phyloP scores from a whole-genome alignment of 768 basidiomycete genomes.

The Suillus plorans region DNA sequence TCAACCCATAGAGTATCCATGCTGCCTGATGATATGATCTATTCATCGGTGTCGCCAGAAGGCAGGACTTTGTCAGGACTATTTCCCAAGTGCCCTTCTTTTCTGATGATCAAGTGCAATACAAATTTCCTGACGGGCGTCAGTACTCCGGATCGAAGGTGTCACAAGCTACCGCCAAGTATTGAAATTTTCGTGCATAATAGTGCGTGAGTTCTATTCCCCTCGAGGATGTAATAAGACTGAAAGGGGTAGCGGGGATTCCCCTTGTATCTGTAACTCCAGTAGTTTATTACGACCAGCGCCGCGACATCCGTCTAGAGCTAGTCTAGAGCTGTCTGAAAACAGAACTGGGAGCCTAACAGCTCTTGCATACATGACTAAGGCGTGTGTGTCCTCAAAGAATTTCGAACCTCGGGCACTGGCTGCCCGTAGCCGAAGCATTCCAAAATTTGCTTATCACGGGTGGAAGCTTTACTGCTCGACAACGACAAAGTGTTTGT shows the following conservation, averaged over 20 bases:
- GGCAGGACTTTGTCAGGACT: neutral
- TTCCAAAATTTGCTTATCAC: neutral
- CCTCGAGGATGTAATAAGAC: neutral
- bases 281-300: neutral
- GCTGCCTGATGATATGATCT: neutral
- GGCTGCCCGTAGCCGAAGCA: slow-evolving; percentile 4
- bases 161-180: neutral
- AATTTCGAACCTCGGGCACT: neutral
- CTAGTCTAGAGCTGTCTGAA: neutral
- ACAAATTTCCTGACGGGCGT: neutral
- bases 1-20: neutral
- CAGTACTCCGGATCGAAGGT: neutral
- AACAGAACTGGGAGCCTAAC: neutral
- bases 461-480: neutral
- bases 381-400: neutral
- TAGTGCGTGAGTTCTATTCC: neutral
- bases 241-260: slow-evolving; percentile 2
- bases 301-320: neutral
- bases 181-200: neutral
- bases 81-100: neutral
- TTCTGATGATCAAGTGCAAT: neutral
- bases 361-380: neutral
- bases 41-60: neutral
- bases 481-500: neutral
- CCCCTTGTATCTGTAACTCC: neutral